These are phyloP conservation scores for Claviceps fusiformis DNA, from an alignment of 2,329 filamentous ascomycete genomes.

Conservation along the genomic window DNA sequence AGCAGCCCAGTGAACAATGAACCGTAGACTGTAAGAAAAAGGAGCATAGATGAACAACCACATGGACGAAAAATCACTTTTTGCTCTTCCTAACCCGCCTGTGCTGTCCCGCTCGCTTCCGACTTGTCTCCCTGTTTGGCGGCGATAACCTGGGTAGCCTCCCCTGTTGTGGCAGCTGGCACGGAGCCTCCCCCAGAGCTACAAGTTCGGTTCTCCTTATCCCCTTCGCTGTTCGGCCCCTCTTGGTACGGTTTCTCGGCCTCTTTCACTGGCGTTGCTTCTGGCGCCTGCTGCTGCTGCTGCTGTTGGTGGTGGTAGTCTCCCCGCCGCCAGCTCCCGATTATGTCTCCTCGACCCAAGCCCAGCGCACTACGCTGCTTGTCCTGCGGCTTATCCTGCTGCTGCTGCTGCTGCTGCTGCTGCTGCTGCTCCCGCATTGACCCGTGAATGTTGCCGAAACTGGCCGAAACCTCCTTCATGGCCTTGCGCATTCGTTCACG, in stretches of 20 bases:
- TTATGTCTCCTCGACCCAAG: slow-evolving; percentile 16
- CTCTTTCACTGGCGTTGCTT: slow-evolving; percentile 10
- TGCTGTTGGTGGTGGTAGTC: slow-evolving; percentile 9
- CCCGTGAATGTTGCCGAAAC: slow-evolving; percentile 18
- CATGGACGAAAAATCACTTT: slow-evolving; percentile 4
- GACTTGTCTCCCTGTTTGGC: slow-evolving; percentile 21
- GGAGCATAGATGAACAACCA: too few species aligned
- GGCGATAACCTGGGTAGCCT: neutral
- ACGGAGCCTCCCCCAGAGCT: neutral
- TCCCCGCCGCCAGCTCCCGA: slow-evolving; percentile 21
- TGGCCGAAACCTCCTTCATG: slow-evolving; percentile 35
- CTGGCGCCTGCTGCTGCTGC: slow-evolving; percentile 3
- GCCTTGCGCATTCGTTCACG: slow-evolving; percentile 43
- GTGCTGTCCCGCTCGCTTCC: slow-evolving; percentile 8
- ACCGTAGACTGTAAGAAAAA: too few species aligned
- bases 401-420: slow-evolving; percentile 12
- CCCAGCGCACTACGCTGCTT: slow-evolving; percentile 12
- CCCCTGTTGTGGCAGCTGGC: too few species aligned
- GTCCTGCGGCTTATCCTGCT: slow-evolving; percentile 9
- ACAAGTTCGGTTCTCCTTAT: slow-evolving; percentile 33
- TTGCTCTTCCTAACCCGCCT: slow-evolving; percentile 3
- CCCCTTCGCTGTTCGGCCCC: slow-evolving; percentile 21
- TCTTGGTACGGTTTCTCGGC: slow-evolving; percentile 16
- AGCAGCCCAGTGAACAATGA: neutral
- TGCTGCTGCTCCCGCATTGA: slow-evolving; percentile 12